These are phyloP conservation scores for Citeromyces siamensis DNA, from an alignment of 1,139 yeast species.

Conservation along the genomic window DNA sequence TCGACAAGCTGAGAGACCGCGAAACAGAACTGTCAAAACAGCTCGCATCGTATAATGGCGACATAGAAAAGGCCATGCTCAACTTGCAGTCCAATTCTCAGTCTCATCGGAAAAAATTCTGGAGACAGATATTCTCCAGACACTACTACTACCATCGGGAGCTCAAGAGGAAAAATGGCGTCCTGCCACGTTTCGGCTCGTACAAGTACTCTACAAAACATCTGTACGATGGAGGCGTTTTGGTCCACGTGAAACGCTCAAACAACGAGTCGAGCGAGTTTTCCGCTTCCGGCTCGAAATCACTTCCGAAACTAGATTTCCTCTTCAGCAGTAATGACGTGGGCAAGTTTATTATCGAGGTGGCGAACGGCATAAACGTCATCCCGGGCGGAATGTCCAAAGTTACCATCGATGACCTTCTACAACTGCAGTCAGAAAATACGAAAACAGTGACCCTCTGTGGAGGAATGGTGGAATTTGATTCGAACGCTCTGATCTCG, in stretches of 20 bases:
- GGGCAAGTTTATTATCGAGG: conserved; percentile 65
- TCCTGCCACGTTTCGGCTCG: conserved; percentile 70
- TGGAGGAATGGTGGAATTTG: conserved; percentile 54
- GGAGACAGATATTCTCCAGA: conserved; percentile 42
- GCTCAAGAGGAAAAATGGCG: conserved; percentile 48
- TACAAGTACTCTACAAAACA: conserved; percentile 72
- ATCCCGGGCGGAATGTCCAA: conserved; percentile 34
- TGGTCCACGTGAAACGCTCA: conserved; percentile 44
- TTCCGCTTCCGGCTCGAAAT: neutral
- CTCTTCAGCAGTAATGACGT: conserved; percentile 68
- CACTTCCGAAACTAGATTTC: conserved; percentile 35
- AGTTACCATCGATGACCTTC: conserved; percentile 53
- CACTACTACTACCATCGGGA: conserved; percentile 73
- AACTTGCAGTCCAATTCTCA: conserved; percentile 43
- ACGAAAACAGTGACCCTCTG: conserved; percentile 38
- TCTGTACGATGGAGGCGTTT: conserved; percentile 59
- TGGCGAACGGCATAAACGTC: conserved; percentile 11
- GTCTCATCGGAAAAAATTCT: conserved; percentile 35
- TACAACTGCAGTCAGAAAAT: conserved; percentile 56
- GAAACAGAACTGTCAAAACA: conserved; percentile 48
- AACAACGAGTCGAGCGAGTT: conserved; percentile 21
- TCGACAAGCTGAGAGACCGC: conserved; percentile 48
- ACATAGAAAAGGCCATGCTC: conserved; percentile 53
- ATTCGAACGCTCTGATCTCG: conserved; percentile 50
- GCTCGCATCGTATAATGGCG: conserved; percentile 52